Base-by-base conservation (phyloP, 2,329 filamentous ascomycete genomes). In the Fusarium veterinarium region DNA sequence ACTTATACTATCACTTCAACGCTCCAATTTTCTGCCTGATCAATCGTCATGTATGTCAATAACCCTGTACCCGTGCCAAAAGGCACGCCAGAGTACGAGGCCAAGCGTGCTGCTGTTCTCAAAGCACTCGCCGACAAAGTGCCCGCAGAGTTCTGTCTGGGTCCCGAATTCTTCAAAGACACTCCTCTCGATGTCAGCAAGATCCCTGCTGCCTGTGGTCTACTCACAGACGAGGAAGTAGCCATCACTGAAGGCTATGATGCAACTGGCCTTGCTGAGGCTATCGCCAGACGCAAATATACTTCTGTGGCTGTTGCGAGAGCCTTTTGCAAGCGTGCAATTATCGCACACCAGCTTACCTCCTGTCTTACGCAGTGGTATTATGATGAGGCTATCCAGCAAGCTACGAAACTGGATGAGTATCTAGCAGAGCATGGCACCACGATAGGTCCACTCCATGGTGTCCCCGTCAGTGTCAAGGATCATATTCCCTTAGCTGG, bases 71-170 rank as follows among this genome's bases (percentile, higher is more conserved):
- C 49, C 2, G 49, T 53, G 5, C 33, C 49, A 2, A 40, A 16
- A 12, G 49, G 49, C 5, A n/a, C 49, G 0, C 33, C 33, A 28
- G 49, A 53, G 19, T 10, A 53, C 14, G 49, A 53, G 14, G 19
- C 49, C 14, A 40, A 53, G 1, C 49, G 49, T 30, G 49, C 23
- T 1, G 0, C 49, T 40, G 7, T 53, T 40, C 19, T 53, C 23
- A 40, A 53, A 53, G 49, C 49, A 28, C 33, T 53, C 23, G 23
- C 33, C 19, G 49, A 53, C 19, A 53, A 53, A 38, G 49, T 53
- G 4, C 49, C 49, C 19, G 3, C 13, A 9, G 33, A 53, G 23
- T 28, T 53, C 33, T 40, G 33, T 2, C 49, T 53, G 2, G 14
- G 33, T 7, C 23, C 49, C 3, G 33, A 30, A n/a, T 40, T 40